Evolutionary conservation across 176 grass and related monocot genomes (phyloP), one percentile per base, ranked within the genome.

Genomic region (Cenchrus fungigraminus): DNA sequence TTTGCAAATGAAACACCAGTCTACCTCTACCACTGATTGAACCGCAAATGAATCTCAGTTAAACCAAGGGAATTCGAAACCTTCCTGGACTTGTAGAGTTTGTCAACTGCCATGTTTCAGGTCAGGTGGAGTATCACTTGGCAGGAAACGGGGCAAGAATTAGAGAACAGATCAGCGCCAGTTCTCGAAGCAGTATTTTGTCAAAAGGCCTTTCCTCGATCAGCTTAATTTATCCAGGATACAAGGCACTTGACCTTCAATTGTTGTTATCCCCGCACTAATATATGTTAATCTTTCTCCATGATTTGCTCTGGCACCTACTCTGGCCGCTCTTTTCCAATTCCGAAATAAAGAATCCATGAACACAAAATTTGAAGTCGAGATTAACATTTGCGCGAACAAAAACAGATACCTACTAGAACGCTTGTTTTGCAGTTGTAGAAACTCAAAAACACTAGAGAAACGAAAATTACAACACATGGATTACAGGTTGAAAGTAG

Each of bases 161-260:
- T 34, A 90, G 61, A 75, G 69, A 87, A 83, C 80, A 76, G 71
- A 80, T 19, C n/a, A 0, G 79, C 12, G 67, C 61, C 84, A 58
- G 75, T 76, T 87, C 80, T 91, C 76, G 80, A 75, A 55, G 69
- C 53, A 70, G 67, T 78, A 52, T 29, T 73, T 44, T 66, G 53
- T 83, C 50, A 50, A 74, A 90, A 83, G 52, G 37, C 28, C 0
- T 60, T 91, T 91, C 80, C 60, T 87, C 67, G 52, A 34, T 47
- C 12, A 66, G 15, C 50, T 75, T 80, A 47, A 68, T 87, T 45
- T 84, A 79, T 76, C 10, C 14, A 12, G 65, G 53, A 85, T 67
- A 80, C 9, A 54, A 40, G 47, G 64, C 31, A 4, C 44, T 68
- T 47, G 61, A 45, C 12, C 32, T 69, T 63, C 45, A 14, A 31